Base-by-base conservation (phyloP, 352 stramenopile genomes). In the Phytophthora litchii region DNA sequence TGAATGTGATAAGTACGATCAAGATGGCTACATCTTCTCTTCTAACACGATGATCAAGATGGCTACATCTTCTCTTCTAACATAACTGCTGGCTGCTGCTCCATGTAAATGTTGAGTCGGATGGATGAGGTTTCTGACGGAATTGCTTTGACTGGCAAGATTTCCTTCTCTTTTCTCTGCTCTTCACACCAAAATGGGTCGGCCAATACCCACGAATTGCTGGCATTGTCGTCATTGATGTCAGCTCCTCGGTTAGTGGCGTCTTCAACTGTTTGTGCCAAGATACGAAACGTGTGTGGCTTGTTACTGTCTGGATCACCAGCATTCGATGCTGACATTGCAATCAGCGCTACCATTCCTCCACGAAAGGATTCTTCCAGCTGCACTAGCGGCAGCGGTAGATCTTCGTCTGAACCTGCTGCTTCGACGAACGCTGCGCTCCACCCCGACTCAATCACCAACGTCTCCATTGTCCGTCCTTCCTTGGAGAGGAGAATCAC, bases 131-230 rank as follows among this genome's bases (percentile, higher is more conserved):
- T 29, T 7, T 77, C 60, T 8, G 43, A 41, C 29, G 77, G 58
- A 38, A 81, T 78, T 0, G 70, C 68, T 41, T 80, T 85, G 36
- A 88, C 36, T 17, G 80, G 83, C 13, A 77, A 57, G 3, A 89
- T 37, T 21, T 70, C 64, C 13, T 63, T 69, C 0, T 49, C 31
- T 23, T 65, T 59, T 17, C 54, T 45, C 31, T 80, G 49, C 6
- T 74, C 54, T 20, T 82, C 59, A 31, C 72, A 67, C 82, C 79
- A 89, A 23, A 80, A 78, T 3, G 53, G 64, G 57, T 90, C 78
- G 4, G 83, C 79, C 9, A 84, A 46, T 0, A 95, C 71, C 86
- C 83, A 95, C 46, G 86, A 92, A 49, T 85, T 87, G 23, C 50
- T 54, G 3, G 68, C 70, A 13, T 67, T 53, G 7, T 70, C 36